Evolutionary conservation across 2,329 filamentous ascomycete genomes (phyloP).

Genomic region (Leptographium procerum): DNA sequence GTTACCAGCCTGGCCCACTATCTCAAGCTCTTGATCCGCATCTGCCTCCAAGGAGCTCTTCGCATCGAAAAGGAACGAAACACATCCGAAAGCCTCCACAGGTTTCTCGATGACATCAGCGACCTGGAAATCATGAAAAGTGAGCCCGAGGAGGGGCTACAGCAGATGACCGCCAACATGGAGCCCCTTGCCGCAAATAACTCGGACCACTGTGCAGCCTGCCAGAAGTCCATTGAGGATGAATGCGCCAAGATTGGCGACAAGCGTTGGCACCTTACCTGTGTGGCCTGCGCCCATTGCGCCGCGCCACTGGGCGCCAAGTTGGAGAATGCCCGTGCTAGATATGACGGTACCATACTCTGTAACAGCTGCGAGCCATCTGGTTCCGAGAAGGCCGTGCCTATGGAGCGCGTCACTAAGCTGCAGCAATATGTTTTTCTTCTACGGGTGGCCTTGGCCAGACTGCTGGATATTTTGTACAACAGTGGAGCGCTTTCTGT

Average conservation of each 20-base stretch:
- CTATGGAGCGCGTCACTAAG: conserved; percentile 66
- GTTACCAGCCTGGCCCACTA: conserved; percentile 96
- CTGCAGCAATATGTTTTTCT: conserved; percentile 92
- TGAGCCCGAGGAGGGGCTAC: conserved; percentile 39
- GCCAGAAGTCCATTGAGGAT: conserved; percentile 83
- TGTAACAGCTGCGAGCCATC: conserved; percentile 57
- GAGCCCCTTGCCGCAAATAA: conserved; percentile 58
- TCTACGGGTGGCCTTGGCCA: conserved; percentile 78
- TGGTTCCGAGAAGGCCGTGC: conserved; percentile 36
- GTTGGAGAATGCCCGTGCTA: conserved; percentile 61
- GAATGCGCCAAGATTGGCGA: conserved; percentile 71
- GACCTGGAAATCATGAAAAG: conserved; percentile 69
- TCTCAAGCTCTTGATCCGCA: conserved; percentile 91
- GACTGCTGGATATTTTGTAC: conserved; percentile 76
- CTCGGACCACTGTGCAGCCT: conserved; percentile 75
- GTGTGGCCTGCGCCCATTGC: conserved; percentile 63
- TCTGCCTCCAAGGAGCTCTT: conserved; percentile 86
- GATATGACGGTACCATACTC: conserved; percentile 54
- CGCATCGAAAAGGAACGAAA: conserved; percentile 79
- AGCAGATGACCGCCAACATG: conserved; percentile 55
- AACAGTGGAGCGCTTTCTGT: conserved; percentile 71
- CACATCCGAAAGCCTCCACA: conserved; percentile 62
- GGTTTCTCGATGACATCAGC: conserved; percentile 73
- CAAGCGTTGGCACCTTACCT: conserved; percentile 72
- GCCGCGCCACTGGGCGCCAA: conserved; percentile 54